phyloP scores from a whole-genome alignment of 1,284 basidiomycete genomes.

The Ganoderma boninense region DNA sequence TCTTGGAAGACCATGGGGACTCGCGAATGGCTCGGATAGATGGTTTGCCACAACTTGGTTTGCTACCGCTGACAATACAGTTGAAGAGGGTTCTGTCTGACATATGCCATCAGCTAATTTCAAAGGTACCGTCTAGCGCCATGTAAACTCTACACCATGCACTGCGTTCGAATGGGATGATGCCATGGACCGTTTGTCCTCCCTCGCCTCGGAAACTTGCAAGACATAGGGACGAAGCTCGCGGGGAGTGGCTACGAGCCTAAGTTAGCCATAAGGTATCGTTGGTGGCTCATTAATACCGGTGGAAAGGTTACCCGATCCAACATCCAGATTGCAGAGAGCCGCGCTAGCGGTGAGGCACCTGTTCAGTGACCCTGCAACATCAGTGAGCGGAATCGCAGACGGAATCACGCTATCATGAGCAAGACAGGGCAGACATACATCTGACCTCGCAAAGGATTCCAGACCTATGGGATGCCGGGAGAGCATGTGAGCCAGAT shows the following conservation, averaged over 20 bases:
- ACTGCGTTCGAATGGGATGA: not conserved
- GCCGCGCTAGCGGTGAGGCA: not conserved
- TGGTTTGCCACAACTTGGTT: not conserved
- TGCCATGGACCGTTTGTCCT: not conserved
- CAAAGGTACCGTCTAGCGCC: not conserved
- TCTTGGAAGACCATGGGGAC: slow-evolving; percentile 20
- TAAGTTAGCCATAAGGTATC: not conserved
- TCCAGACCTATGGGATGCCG: not conserved
- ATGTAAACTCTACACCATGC: not conserved
- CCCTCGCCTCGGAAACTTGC: not conserved
- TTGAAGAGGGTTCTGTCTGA: slow-evolving; percentile 3
- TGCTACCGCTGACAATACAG: not conserved
- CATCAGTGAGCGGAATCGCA: not conserved
- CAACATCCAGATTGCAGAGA: not conserved
- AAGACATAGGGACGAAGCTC: no score
- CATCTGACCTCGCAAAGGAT: not conserved
- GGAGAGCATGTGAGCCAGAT: not conserved
- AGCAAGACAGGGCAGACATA: not conserved
- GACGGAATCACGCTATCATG: slow-evolving; percentile 1
- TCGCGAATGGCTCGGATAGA: slow-evolving; percentile 13
- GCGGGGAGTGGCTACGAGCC: not conserved
- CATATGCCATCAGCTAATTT: not conserved
- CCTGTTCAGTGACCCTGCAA: not conserved
- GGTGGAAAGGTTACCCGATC: not conserved
- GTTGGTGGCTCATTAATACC: not conserved